Percentiles rank a stretch among this genome's conserved stretches.
Evolutionary conservation across 2,329 filamentous ascomycete genomes (phyloP).

Genomic region (Magnaporthiopsis rhizophila): DNA sequence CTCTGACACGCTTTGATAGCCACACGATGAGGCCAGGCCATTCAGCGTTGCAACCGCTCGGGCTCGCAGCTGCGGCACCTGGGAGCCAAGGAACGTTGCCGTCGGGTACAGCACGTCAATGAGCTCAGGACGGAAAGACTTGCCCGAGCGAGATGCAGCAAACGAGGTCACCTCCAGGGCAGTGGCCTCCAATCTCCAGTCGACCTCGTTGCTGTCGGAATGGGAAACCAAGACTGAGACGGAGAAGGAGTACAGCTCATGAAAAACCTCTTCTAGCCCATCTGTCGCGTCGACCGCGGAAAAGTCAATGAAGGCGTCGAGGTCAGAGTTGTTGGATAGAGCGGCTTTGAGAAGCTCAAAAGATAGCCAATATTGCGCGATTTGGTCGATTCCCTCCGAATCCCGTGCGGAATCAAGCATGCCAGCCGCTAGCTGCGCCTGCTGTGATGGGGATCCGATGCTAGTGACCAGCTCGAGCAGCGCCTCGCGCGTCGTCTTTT

Average conservation of each 20-base stretch:
- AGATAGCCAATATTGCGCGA: slow-evolving; percentile 74
- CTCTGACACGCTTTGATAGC: slow-evolving; percentile 65
- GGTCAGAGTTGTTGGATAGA: slow-evolving; percentile 39
- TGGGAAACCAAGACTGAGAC: slow-evolving; percentile 52
- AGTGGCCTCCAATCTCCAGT: slow-evolving; percentile 71
- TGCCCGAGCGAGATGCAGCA: slow-evolving; percentile 58
- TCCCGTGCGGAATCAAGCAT: slow-evolving; percentile 58
- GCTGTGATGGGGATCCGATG: slow-evolving; percentile 49
- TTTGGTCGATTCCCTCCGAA: slow-evolving; percentile 46
- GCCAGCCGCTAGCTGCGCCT: slow-evolving; percentile 52
- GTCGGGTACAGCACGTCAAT: slow-evolving; percentile 88
- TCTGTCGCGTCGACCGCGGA: slow-evolving; percentile 24
- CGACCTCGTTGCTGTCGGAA: slow-evolving; percentile 36
- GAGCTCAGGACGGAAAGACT: slow-evolving; percentile 72
- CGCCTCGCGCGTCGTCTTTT: slow-evolving; percentile 51
- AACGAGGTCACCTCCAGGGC: slow-evolving; percentile 75
- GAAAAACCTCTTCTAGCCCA: slow-evolving; percentile 37
- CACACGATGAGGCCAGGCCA: slow-evolving; percentile 65
- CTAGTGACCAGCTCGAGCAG: slow-evolving; percentile 50
- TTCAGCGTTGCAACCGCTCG: slow-evolving; percentile 83
- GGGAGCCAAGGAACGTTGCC: slow-evolving; percentile 77
- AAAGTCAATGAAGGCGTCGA: slow-evolving; percentile 61
- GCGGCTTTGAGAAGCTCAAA: slow-evolving; percentile 60
- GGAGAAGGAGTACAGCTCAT: slow-evolving; percentile 64
- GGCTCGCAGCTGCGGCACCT: slow-evolving; percentile 56